Evolutionary conservation across 1,284 basidiomycete genomes (phyloP).

Genomic region (Malassezia nana): DNA sequence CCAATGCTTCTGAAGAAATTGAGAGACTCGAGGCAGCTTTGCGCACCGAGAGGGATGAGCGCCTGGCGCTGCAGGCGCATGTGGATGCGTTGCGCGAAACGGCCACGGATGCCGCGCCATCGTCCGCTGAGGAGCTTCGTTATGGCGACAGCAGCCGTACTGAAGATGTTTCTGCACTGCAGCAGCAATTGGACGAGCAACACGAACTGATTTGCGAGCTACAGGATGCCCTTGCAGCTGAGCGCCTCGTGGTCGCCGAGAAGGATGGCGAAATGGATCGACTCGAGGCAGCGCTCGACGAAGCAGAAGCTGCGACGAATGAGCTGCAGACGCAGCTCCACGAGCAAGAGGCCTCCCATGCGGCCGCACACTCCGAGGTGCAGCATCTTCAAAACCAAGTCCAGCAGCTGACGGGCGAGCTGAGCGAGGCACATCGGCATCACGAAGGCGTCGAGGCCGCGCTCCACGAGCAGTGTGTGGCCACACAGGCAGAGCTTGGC

Average conservation of each 20-base stretch:
- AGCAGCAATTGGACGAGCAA: slow-evolving; percentile 16
- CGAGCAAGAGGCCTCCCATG: slow-evolving; percentile 12
- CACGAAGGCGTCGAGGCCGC: slow-evolving; percentile 29
- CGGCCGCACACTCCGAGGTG: slow-evolving; percentile 50
- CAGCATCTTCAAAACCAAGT: slow-evolving; percentile 50
- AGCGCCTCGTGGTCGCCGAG: slow-evolving; percentile 34
- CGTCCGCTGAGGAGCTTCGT: too few relatives aligned
- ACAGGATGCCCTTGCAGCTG: slow-evolving; percentile 38
- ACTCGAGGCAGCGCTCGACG: slow-evolving; percentile 33
- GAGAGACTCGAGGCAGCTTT: slow-evolving; percentile 20
- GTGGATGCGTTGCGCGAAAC: slow-evolving; percentile 25
- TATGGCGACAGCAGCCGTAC: not conserved
- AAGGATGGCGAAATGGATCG: slow-evolving; percentile 38
- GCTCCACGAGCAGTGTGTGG: slow-evolving; percentile 20
- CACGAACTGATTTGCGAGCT: slow-evolving; percentile 17
- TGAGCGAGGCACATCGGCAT: slow-evolving; percentile 52
- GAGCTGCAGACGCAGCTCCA: slow-evolving; percentile 25
- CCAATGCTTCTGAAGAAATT: not conserved
- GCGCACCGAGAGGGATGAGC: slow-evolving; percentile 21
- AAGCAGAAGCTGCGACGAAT: slow-evolving; percentile 22
- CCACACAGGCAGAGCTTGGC: not conserved
- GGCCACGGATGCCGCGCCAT: not conserved
- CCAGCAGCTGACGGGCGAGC: slow-evolving; percentile 62
- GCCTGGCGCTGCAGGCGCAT: slow-evolving; percentile 26
- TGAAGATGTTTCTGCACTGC: slow-evolving; percentile 1